A percentile compares a stretch with the other conserved stretches of the same genome.
Conservation (phyloP, 257 asterid species). For the Handroanthus guayacan region DNA sequence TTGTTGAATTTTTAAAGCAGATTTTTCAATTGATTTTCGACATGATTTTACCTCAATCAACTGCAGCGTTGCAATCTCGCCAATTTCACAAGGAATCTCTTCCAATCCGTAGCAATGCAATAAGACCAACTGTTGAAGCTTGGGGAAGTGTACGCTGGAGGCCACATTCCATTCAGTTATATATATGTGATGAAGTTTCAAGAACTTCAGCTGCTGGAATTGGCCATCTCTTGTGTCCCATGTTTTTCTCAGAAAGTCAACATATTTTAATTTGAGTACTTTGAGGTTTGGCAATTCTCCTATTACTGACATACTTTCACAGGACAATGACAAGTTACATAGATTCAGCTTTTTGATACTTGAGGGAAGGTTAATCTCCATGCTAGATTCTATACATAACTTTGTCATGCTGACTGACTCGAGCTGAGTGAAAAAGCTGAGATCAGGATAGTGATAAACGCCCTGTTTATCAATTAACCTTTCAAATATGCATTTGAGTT, state of each 20-base stretch:
- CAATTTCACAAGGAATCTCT: constrained; percentile 13
- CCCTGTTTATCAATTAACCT: no score
- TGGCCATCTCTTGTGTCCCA: constrained; percentile 37
- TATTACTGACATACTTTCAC: constrained; percentile 17
- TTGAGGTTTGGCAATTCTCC: constrained; percentile 31
- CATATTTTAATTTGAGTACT: constrained; percentile 22
- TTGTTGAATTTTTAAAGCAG: constrained; percentile 27
- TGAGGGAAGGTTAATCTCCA: neutral
- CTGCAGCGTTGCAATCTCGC: constrained; percentile 23
- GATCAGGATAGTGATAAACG: neutral
- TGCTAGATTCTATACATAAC: no score
- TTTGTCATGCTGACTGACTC: constrained; percentile 7
- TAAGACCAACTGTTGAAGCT: constrained; percentile 25
- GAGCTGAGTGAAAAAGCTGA: constrained; percentile 7
- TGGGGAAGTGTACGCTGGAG: constrained; percentile 22
- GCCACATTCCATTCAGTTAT: constrained; percentile 10
- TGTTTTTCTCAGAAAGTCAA: neutral
- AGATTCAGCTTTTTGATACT: constrained; percentile 36
- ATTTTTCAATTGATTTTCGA: neutral
- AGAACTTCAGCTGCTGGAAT: constrained; percentile 35
- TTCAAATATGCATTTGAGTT: constrained; percentile 9
- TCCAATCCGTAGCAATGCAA: neutral
- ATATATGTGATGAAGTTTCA: constrained; percentile 11
- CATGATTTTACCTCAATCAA: constrained; percentile 26
- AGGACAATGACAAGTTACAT: neutral